Base-by-base conservation (phyloP, 2,329 filamentous ascomycete genomes). In the Alternaria brassicicola region DNA sequence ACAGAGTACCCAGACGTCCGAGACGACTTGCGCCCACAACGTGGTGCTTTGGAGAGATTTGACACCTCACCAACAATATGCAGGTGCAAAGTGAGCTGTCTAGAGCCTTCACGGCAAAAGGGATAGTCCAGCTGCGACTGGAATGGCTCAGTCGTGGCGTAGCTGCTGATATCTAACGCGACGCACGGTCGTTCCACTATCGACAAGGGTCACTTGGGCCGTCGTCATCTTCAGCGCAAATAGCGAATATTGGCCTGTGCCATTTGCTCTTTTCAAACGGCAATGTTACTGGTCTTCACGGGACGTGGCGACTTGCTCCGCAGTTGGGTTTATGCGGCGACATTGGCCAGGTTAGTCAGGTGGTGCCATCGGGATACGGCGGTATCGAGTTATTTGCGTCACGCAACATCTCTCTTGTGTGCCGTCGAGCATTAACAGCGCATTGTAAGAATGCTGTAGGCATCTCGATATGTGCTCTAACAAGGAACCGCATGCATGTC, bases 231-330 rank as follows among this genome's bases (percentile, higher is more conserved):
- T 55, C 51, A 60, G 52, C 63, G 62, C 59, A 39, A 56, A 73
- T 68, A 65, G 61, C 65, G 60, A 69, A 57, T 65, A 66, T 67
- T 68, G 63, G 55, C 55, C 67, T 67, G 64, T 71, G 69, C 68
- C 68, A 72, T 68, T 47, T 63, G 65, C 58, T 55, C 54, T 30
- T 61, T 55, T 49, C 26, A 39, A 64, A 55, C 47, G 54, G 52
- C 59, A 59, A 42, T 54, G 45, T 48, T 53, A 59, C 53, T 55
- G 55, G 55, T 33, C 33, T 52, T 43, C 46, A 39, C 46, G 61
- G 63, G 57, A 63, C 64, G 67, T 68, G 66, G 67, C 67, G 55
- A 65, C 46, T 21, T 30, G 57, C 61, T 71, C 62, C 64, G 60
- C 58, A 54, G 51, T 45, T 53, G 62, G 52, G 13, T 48, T 23